Percentiles rank a stretch among this genome's conserved stretches.
phyloP scores from a whole-genome alignment of 352 stramenopile species.

The Globisporangium nunn region DNA sequence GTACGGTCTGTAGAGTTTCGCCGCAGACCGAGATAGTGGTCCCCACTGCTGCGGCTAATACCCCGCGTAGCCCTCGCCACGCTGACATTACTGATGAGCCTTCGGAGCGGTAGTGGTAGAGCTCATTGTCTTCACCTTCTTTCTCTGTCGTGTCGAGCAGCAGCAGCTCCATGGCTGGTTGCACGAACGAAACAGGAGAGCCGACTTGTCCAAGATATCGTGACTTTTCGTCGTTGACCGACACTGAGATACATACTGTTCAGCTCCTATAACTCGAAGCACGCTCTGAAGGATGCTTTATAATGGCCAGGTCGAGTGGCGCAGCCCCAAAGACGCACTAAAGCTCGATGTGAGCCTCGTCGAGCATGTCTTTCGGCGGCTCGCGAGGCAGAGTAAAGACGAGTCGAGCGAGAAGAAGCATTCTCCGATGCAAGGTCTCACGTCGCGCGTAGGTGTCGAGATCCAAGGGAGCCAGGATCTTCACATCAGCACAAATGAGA shows the following conservation, averaged over 20 bases:
- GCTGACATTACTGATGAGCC: background rate
- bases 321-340: conserved; percentile 29
- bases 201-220: too few species aligned
- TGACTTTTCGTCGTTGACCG: background rate
- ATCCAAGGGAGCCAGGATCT: background rate
- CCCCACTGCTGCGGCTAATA: conserved; percentile 51
- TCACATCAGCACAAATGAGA: background rate
- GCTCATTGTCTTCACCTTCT: conserved; percentile 60
- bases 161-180: conserved; percentile 32
- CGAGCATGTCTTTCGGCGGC: conserved; percentile 36
- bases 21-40: conserved; percentile 38
- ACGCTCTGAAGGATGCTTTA: conserved; percentile 10
- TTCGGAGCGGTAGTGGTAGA: conserved; percentile 32
- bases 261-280: too few species aligned
- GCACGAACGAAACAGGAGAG: background rate
- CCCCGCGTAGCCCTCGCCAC: conserved; percentile 42
- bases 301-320: conserved; percentile 44
- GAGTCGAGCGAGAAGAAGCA: conserved; percentile 10
- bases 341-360: conserved; percentile 47
- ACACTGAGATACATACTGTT: too few species aligned
- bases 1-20: conserved; percentile 28
- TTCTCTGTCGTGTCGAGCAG: conserved; percentile 58
- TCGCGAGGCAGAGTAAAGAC: conserved; percentile 16
- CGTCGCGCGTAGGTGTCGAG: background rate
- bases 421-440: conserved; percentile 4